Percentiles rank a stretch among this genome's conserved stretches.
Evolutionary conservation across 2,329 filamentous ascomycete species (phyloP).

Genomic region (Parafenestella ontariensis): DNA sequence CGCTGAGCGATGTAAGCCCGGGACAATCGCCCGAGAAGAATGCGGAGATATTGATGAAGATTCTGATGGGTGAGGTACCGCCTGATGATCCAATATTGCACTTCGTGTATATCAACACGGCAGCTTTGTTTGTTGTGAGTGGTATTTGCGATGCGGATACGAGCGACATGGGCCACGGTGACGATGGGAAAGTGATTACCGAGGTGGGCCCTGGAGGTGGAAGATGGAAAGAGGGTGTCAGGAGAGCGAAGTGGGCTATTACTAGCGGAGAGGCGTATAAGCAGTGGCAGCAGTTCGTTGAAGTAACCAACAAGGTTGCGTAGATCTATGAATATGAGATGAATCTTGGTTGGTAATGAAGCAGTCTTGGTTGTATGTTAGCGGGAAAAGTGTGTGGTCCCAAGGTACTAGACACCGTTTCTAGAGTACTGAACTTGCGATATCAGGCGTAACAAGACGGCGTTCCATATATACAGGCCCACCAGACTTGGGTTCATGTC

Average conservation of each 20-base stretch:
- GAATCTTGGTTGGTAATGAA: not conserved
- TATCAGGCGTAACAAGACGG: not conserved
- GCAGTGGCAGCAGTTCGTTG: constrained; percentile 83
- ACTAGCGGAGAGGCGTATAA: constrained; percentile 84
- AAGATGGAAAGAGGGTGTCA: constrained; percentile 93
- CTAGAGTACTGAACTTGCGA: not conserved
- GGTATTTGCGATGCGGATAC: constrained; percentile 85
- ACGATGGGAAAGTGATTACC: constrained; percentile 79
- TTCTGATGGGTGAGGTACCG: constrained; percentile 75
- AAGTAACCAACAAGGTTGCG: constrained; percentile 70
- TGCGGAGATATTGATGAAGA: constrained; percentile 78
- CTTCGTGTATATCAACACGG: constrained; percentile 94
- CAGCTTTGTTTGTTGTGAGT: constrained; percentile 82
- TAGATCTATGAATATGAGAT: constrained; percentile 4
- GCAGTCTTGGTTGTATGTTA: too few species aligned
- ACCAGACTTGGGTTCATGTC: not conserved
- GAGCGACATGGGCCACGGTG: constrained; percentile 79
- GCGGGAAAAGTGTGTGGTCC: not conserved
- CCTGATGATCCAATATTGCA: constrained; percentile 84
- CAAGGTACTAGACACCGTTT: not conserved
- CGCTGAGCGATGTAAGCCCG: constrained; percentile 78
- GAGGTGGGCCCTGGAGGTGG: constrained; percentile 86
- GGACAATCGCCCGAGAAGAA: constrained; percentile 89
- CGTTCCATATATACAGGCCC: not conserved
- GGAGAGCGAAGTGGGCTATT: constrained; percentile 86